These are phyloP conservation scores for Penicillium turbatum DNA, from an alignment of 495 filamentous ascomycete species.

Conservation along the genomic window DNA sequence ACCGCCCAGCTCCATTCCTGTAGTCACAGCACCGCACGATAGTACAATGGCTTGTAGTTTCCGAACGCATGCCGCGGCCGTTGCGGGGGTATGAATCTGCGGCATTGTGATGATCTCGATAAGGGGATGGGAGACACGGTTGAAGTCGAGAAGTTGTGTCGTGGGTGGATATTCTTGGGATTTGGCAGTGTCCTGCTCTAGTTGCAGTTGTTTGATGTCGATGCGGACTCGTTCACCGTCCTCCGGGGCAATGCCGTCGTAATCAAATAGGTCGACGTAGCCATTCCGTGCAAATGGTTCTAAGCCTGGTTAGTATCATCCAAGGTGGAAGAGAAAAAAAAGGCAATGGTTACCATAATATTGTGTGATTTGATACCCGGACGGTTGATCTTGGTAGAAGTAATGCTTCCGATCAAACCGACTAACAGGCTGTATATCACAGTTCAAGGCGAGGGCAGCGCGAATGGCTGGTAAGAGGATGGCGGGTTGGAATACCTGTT, in stretches of 20 bases:
- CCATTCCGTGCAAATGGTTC: constrained; percentile 82
- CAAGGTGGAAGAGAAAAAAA: background rate
- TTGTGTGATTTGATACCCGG: constrained; percentile 96
- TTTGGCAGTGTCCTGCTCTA: constrained; percentile 98
- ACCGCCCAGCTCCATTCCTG: constrained; percentile 91
- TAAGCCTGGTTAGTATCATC: constrained; percentile 17
- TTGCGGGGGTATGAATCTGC: constrained; percentile 75
- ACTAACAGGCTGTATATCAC: constrained; percentile 67
- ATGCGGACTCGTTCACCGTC: constrained; percentile 63
- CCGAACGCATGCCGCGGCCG: constrained; percentile 78
- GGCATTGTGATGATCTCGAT: constrained; percentile 94
- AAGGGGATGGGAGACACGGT: constrained; percentile 83
- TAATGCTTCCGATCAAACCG: constrained; percentile 97
- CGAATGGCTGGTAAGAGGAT: constrained; percentile 84
- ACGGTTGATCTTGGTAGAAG: constrained; percentile 96
- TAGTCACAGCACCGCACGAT: constrained; percentile 72
- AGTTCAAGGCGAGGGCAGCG: constrained; percentile 80
- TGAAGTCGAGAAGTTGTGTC: constrained; percentile 85
- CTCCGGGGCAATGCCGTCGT: constrained; percentile 76
- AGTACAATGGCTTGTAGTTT: constrained; percentile 86
- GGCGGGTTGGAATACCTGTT: constrained; percentile 67
- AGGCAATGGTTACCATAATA: constrained; percentile 59
- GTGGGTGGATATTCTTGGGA: constrained; percentile 71
- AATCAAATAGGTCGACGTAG: constrained; percentile 58
- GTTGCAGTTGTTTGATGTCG: constrained; percentile 87